Evolutionary conservation across 1,139 yeast species (phyloP).

Genomic region (Kurtzmaniella quercitrusa): DNA sequence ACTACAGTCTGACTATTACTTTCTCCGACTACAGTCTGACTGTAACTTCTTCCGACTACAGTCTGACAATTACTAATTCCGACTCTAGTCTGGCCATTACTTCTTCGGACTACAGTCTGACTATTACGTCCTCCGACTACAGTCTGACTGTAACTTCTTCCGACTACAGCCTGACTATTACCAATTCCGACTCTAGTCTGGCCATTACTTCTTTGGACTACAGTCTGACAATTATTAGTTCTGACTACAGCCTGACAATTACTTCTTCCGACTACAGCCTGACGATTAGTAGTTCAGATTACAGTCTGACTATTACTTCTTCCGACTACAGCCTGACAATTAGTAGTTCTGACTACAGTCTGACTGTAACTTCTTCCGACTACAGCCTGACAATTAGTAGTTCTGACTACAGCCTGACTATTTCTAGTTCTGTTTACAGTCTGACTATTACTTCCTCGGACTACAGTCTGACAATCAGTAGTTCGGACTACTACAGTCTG

Average conservation of each 20-base stretch:
- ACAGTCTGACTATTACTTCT: neutral
- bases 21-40: neutral
- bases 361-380: too few species aligned
- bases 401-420: neutral
- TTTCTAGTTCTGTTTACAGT: too few species aligned
- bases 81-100: conserved; percentile 6
- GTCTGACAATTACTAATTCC: neutral
- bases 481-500: neutral
- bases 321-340: neutral
- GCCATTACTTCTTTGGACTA: too few species aligned
- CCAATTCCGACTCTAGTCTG: neutral
- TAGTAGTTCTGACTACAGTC: neutral
- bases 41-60: too few species aligned
- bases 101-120: neutral
- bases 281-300: neutral
- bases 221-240: neutral
- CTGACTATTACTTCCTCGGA: neutral
- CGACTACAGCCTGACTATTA: neutral
- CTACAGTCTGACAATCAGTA: too few species aligned
- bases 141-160: too few species aligned
- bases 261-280: neutral
- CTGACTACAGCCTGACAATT: conserved; percentile 5
- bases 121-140: neutral
- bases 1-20: neutral
- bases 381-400: neutral